These are phyloP conservation scores for Ascochyta lentis DNA, from an alignment of 2,329 filamentous ascomycete genomes.

Conservation along the genomic window DNA sequence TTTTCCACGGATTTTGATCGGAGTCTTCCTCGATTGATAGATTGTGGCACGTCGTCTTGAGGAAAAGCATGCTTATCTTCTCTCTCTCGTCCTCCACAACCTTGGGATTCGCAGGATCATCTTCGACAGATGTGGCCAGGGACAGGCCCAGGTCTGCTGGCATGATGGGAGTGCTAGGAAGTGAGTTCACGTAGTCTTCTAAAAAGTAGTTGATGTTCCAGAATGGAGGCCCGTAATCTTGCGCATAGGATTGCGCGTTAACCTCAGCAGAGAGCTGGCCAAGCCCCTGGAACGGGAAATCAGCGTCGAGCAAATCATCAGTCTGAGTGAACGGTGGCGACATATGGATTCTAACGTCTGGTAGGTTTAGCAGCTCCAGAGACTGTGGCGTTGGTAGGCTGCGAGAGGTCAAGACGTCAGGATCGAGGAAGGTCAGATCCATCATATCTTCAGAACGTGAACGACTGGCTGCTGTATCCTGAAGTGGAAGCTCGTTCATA, in stretches of 20 bases:
- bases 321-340: background rate
- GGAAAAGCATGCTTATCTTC: slow-evolving; percentile 55
- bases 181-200: slow-evolving; percentile 20
- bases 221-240: slow-evolving; percentile 17
- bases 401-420: slow-evolving; percentile 5
- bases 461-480: background rate
- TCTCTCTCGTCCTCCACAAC: slow-evolving; percentile 17
- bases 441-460: slow-evolving; percentile 13
- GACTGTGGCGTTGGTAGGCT: slow-evolving; percentile 17
- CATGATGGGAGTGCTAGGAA: slow-evolving; percentile 11
- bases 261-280: slow-evolving; percentile 14
- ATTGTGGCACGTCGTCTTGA: slow-evolving; percentile 68
- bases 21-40: slow-evolving; percentile 71
- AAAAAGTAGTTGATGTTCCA: slow-evolving; percentile 26
- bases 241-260: slow-evolving; percentile 12
- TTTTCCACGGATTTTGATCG: slow-evolving; percentile 72
- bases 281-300: background rate
- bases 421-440: slow-evolving; percentile 15
- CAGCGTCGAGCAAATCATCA: slow-evolving; percentile 2
- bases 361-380: slow-evolving; percentile 10
- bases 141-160: slow-evolving; percentile 1
- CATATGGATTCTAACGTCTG: slow-evolving; percentile 5
- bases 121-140: background rate
- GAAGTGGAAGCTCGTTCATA: background rate
- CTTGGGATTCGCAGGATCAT: background rate